Evolutionary conservation across 345 rosid genomes (phyloP).

Genomic region (Gossypium raimondii): DNA sequence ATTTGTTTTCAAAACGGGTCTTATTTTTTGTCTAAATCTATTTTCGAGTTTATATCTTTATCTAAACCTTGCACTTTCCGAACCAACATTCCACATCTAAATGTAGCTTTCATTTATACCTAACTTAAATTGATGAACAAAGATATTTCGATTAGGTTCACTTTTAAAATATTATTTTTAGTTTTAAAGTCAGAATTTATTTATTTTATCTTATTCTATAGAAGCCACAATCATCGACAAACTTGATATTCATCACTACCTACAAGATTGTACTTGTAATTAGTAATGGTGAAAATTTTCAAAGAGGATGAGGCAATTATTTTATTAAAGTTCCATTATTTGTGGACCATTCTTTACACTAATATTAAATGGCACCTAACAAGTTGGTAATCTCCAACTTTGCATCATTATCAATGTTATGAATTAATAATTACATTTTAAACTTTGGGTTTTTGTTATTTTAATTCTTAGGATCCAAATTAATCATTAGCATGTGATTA

Average conservation of each 20-base stretch:
- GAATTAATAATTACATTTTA: too few relatives aligned
- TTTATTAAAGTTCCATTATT: slow-evolving; percentile 11
- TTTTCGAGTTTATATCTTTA: too few relatives aligned
- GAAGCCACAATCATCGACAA: background rate
- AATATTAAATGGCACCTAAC: background rate
- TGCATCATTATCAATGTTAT: background rate
- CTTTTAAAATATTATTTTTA: too few relatives aligned
- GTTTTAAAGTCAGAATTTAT: too few relatives aligned
- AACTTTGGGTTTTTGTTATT: background rate
- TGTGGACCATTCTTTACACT: slow-evolving; percentile 1
- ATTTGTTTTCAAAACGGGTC: fast-evolving
- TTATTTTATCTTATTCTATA: too few relatives aligned
- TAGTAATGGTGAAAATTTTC: slow-evolving; percentile 1
- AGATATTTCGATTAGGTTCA: too few relatives aligned
- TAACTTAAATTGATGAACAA: too few relatives aligned
- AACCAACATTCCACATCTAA: too few relatives aligned
- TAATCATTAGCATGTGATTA: background rate
- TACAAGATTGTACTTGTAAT: slow-evolving; percentile 8
- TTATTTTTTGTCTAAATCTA: too few relatives aligned
- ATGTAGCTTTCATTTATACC: too few relatives aligned
- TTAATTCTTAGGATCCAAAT: background rate
- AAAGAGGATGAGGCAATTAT: slow-evolving; percentile 14
- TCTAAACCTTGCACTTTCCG: too few relatives aligned
- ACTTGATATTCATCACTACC: background rate
- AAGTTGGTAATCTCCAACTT: background rate